phyloP scores from a whole-genome alignment of 768 basidiomycete species.

The Albatrellus ellisii region DNA sequence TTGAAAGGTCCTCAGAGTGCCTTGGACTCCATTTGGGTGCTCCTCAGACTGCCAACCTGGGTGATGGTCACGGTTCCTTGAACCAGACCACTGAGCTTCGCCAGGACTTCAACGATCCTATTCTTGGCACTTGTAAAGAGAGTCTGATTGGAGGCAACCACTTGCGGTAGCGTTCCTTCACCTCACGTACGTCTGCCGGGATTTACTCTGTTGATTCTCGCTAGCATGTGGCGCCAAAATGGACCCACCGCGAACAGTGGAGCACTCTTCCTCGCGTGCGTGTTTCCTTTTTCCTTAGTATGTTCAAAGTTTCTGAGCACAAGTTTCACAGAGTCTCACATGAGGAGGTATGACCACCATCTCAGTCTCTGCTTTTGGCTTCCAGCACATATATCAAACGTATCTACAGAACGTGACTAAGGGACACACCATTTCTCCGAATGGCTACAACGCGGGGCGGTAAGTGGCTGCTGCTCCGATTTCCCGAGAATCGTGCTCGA shows the following conservation, averaged over 20 bases:
- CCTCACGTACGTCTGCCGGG: not conserved
- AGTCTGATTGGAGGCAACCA: conserved; percentile 34
- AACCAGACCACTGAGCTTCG: conserved; percentile 33
- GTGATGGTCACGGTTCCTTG: conserved; percentile 34
- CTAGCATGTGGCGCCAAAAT: conserved; percentile 45
- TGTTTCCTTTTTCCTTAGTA: not conserved
- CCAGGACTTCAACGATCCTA: conserved; percentile 24
- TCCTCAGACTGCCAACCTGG: conserved; percentile 31
- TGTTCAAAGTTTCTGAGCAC: not conserved
- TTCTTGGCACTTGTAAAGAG: conserved; percentile 33
- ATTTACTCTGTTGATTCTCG: not conserved
- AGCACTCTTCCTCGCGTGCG: conserved; percentile 48
- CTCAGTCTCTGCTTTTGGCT: not conserved
- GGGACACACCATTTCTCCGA: conserved; percentile 27
- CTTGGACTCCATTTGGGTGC: conserved; percentile 23
- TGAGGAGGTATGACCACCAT: conserved; percentile 24
- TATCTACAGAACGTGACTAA: conserved; percentile 18
- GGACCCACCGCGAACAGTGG: conserved; percentile 35
- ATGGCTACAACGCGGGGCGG: conserved; percentile 40
- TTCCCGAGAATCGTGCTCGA: not conserved
- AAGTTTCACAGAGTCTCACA: conserved; percentile 27
- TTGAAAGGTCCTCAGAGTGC: conserved; percentile 27
- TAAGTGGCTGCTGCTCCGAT: conserved; percentile 11
- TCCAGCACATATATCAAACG: not conserved
- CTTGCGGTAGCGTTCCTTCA: conserved; percentile 23